Base-by-base conservation (phyloP, 2,329 filamentous ascomycete genomes). In the Xylariaceae sp. region DNA sequence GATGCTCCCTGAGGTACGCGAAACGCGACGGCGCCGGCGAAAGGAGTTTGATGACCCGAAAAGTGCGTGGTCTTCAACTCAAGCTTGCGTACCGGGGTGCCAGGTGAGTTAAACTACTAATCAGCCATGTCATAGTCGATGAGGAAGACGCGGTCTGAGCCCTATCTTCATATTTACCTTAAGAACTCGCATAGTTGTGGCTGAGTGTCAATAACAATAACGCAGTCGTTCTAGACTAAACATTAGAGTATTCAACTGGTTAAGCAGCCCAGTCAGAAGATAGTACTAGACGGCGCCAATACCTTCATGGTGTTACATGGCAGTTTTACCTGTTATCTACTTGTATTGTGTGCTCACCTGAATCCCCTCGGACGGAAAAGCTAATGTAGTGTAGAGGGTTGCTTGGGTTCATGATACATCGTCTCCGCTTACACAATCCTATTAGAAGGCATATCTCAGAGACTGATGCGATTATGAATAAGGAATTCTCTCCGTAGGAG, bases 21-120 rank as follows among this genome's bases (percentile, higher is more conserved):
- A 65, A 37, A n/a, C 53, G n/a, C 0, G 64, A 51, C 9, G 56
- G 54, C n/a, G 45, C 54, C 1, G 64, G 57, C 1, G 63, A 54
- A 1, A 70, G 60, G 16, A 70, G 64, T 18, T 60, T 63, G 21
- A 69, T 59, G 14, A 67, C 40, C 12, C 70, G 69, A 43, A 71
- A 70, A 42, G 44, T 41, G 12, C 60, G 50, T 12, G 50, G 48
- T 20, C 54, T 53, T 12, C 43, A 51, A 19, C 44, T 6, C 14
- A 61, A 40, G 20, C 40, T 48, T 2, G 44, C 26, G 20, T 61
- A 63, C 43, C 51, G n/a, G 37, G 52, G 59, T 41, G 20, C 14
- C 18, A 41, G n/a, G 12, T 37, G 16, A 7, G 9, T 20, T n/a
- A 9, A 32, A 20, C 9, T 40, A 19, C n/a, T 9, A 16, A 19